These are phyloP conservation scores for Pseudodiploospora longispora DNA, from an alignment of 2,329 filamentous ascomycete genomes.

Conservation along the genomic window DNA sequence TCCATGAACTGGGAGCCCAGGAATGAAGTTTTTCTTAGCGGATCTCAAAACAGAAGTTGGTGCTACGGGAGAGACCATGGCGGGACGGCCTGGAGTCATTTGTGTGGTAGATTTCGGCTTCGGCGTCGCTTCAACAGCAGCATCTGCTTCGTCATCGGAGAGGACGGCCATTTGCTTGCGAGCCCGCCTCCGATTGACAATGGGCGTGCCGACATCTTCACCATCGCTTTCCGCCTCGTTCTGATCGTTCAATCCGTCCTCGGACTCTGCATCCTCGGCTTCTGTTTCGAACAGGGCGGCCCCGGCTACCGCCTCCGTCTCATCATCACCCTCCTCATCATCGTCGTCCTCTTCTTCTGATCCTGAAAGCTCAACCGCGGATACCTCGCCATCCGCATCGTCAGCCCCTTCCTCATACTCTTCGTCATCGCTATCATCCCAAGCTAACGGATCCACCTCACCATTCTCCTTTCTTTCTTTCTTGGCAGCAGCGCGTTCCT, in stretches of 20 bases:
- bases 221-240: slow-evolving; percentile 24
- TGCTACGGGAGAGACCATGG: slow-evolving; percentile 40
- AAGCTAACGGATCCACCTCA: slow-evolving; percentile 42
- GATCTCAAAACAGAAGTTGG: slow-evolving; percentile 61
- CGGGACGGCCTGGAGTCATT: slow-evolving; percentile 35
- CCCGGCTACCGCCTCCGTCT: slow-evolving; percentile 24
- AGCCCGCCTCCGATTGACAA: slow-evolving; percentile 34
- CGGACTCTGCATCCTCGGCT: slow-evolving; percentile 32
- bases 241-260: slow-evolving; percentile 19
- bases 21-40: slow-evolving; percentile 61
- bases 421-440: slow-evolving; percentile 50
- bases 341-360: slow-evolving; percentile 33
- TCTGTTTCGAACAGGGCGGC: slow-evolving; percentile 30
- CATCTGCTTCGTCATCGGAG: slow-evolving; percentile 50
- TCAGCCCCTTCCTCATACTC: slow-evolving; percentile 31
- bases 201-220: slow-evolving; percentile 29
- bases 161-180: slow-evolving; percentile 46
- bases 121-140: slow-evolving; percentile 35
- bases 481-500: slow-evolving; percentile 68
- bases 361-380: slow-evolving; percentile 35
- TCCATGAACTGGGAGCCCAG: slow-evolving; percentile 53
- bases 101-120: slow-evolving; percentile 33
- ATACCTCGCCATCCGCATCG: slow-evolving; percentile 29
- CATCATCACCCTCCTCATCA: slow-evolving; percentile 25
- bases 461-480: slow-evolving; percentile 45